Conservation (phyloP, 331 rosid species). For the Pyracantha coccinea region DNA sequence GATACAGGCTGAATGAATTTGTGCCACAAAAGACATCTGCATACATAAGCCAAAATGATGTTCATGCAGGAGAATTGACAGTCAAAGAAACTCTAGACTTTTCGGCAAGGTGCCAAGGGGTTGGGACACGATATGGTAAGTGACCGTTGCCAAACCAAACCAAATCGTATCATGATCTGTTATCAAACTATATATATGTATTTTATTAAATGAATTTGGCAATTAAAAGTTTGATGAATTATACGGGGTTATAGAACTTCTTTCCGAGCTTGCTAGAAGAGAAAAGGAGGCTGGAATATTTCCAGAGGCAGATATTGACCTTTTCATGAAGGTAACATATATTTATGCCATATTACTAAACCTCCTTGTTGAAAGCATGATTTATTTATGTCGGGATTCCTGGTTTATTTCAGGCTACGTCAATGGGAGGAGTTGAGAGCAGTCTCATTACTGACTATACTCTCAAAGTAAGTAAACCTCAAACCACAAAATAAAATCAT, state of each 20-base stretch:
- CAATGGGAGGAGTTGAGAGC: constrained; percentile 85
- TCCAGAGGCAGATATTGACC: constrained; percentile 93
- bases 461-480: constrained; percentile 52
- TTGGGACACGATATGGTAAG: constrained; percentile 86
- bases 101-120: constrained; percentile 93
- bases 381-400: background rate
- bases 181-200: background rate
- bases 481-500: background rate
- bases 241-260: constrained; percentile 34
- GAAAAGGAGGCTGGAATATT: constrained; percentile 70
- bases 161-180: background rate
- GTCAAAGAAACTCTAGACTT: constrained; percentile 93
- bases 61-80: constrained; percentile 85
- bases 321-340: constrained; percentile 69
- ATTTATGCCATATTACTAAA: background rate
- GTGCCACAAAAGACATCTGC: constrained; percentile 88
- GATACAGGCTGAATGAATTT: constrained; percentile 58
- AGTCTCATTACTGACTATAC: constrained; percentile 82
- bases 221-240: background rate
- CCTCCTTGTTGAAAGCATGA: background rate
- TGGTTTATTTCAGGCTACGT: constrained; percentile 51
- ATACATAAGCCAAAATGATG: constrained; percentile 90
- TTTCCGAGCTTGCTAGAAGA: constrained; percentile 68
- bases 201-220: background rate
- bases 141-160: background rate